These are phyloP conservation scores for Picea abies DNA, from an alignment of 83 land plant genomes.

Conservation along the genomic window DNA sequence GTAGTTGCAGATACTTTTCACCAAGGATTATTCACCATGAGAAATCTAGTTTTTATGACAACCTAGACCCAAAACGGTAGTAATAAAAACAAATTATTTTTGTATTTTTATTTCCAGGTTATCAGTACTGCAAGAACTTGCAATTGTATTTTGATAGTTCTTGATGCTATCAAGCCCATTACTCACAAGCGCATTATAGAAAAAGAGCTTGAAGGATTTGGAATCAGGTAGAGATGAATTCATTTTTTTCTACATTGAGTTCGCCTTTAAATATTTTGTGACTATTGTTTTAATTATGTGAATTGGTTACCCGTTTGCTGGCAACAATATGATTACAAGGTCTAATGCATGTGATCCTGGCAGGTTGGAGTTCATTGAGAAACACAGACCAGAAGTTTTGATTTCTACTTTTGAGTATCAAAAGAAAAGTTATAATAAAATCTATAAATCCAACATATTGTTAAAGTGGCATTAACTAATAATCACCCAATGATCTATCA, in stretches of 20 bases:
- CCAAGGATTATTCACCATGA: neutral
- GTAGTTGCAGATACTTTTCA: neutral
- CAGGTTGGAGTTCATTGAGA: neutral
- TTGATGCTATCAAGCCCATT: conserved; percentile 99
- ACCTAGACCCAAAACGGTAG: no score
- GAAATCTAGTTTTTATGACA: no score
- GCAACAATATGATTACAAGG: neutral
- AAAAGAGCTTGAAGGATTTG: conserved; percentile 99
- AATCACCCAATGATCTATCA: no score
- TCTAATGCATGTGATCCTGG: neutral
- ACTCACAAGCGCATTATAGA: conserved; percentile 99
- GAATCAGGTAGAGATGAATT: conserved; percentile 69
- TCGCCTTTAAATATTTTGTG: neutral
- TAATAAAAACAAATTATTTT: neutral
- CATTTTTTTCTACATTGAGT: neutral
- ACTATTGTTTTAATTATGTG: neutral
- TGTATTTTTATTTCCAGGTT: conserved; percentile 50
- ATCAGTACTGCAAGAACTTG: conserved; percentile 99
- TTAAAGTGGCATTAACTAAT: no score
- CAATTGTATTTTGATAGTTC: conserved; percentile 97
- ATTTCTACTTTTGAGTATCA: neutral
- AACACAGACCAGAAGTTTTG: neutral
- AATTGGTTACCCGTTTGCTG: neutral
- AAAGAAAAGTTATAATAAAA: no score
- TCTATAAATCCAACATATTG: no score